Evolutionary conservation across 2,329 filamentous ascomycete genomes (phyloP).

Genomic region (Fusarium pilosicola): DNA sequence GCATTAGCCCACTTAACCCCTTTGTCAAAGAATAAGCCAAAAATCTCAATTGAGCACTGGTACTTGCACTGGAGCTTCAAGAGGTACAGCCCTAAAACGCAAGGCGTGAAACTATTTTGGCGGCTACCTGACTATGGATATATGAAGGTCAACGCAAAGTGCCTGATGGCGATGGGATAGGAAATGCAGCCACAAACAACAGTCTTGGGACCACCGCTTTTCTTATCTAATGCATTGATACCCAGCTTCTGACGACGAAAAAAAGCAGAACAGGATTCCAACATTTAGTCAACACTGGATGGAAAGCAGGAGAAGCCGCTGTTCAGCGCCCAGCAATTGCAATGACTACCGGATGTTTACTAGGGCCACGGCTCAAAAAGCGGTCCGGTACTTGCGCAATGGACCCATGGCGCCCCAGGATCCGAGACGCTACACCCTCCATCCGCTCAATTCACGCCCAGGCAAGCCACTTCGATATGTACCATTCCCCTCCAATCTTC

Average conservation of each 20-base stretch:
- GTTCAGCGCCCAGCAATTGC: conserved; percentile 34
- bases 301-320: conserved; percentile 24
- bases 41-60: conserved; percentile 31
- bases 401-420: conserved; percentile 35
- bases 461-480: conserved; percentile 42
- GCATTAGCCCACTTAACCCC: conserved; percentile 37
- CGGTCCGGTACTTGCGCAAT: conserved; percentile 32
- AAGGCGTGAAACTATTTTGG: neutral
- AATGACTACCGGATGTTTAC: conserved; percentile 21
- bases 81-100: neutral
- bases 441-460: conserved; percentile 31
- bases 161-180: neutral
- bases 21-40: conserved; percentile 24
- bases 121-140: neutral
- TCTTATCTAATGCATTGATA: conserved; percentile 23
- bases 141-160: neutral
- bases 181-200: neutral
- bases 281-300: conserved; percentile 17
- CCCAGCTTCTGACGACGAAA: conserved; percentile 12
- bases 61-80: neutral
- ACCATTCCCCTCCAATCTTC: conserved; percentile 42
- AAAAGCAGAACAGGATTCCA: conserved; percentile 20
- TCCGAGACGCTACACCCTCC: conserved; percentile 24
- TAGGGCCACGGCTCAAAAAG: conserved; percentile 35
- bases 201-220: neutral